phyloP scores from a whole-genome alignment of 345 rosid species.

The Cochlearia excelsa region DNA sequence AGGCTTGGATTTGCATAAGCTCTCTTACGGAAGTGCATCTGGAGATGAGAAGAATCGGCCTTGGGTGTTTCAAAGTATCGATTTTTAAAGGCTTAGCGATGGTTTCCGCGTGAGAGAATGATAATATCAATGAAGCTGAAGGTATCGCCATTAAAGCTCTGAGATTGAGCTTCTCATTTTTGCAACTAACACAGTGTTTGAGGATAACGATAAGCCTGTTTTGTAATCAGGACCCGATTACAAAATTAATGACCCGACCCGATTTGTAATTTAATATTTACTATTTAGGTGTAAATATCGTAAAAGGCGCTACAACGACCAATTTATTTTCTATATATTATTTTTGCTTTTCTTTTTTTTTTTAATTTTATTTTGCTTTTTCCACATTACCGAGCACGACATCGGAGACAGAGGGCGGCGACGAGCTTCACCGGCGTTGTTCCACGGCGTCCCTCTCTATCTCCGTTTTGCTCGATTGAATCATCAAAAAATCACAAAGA shows the following conservation, averaged over 20 bases:
- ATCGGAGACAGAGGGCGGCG: constrained; percentile 39
- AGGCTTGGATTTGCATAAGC: constrained; percentile 71
- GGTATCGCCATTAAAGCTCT: constrained; percentile 44
- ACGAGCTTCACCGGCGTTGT: constrained; percentile 31
- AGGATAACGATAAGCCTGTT: constrained; percentile 15
- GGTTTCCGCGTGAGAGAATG: constrained; percentile 26
- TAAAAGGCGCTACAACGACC: constrained; percentile 37
- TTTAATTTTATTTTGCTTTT: background rate
- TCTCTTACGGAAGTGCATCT: constrained; percentile 50
- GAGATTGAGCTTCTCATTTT: constrained; percentile 26
- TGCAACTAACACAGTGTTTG: background rate
- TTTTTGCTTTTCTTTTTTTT: constrained; percentile 17
- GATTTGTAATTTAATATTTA: background rate
- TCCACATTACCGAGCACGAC: constrained; percentile 19
- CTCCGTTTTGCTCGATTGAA: constrained; percentile 34
- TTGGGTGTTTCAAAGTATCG: constrained; percentile 9
- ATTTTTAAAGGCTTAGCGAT: constrained; percentile 6
- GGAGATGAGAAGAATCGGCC: constrained; percentile 46
- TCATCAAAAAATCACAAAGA: background rate
- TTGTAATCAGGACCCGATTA: constrained; percentile 19
- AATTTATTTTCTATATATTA: constrained; percentile 23
- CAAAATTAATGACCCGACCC: background rate
- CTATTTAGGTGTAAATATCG: constrained; percentile 27
- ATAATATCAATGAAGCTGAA: constrained; percentile 22
- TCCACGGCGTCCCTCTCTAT: constrained; percentile 32